Base-by-base conservation (phyloP, 208 protist species). In the Hexamita inflata region DNA sequence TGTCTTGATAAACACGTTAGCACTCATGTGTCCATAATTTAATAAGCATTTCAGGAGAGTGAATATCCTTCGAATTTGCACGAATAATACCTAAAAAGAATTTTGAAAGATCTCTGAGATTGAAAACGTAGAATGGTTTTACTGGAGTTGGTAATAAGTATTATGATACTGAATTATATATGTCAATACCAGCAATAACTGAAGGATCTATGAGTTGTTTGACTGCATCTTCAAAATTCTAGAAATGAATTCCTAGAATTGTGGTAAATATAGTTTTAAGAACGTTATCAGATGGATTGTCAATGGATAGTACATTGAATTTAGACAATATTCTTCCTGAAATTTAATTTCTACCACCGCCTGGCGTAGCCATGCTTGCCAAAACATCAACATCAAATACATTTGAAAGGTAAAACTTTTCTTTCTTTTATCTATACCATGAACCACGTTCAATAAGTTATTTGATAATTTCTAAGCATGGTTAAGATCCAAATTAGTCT, bases 51-150 rank as follows among this genome's bases (percentile, higher is more conserved):
- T 76, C 62, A n/a, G 26, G 64, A 2, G 32, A 42, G 4, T 7
- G 15, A 28, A 45, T 15, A 7, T 70, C 4, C 35, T 70, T 9
- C 7, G 90, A 83, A 74, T 93, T 78, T 11, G 89, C 84, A 57
- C 89, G 83, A 84, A 94, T 89, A 58, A 97, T 84, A 77, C 93
- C 93, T 78, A 94, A 88, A 70, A 93, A 94, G 59, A 96, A 91
- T 45, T 86, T 86, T 7, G 90, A 92, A 11, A 98, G 84, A 74
- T 98, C 93, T 70, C 92, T 87, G 80, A 98, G 85, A 86, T 95
- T 96, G 85, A 98, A 97, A 68, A 96, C 88, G 88, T 98, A 98
- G 82, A 96, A 92, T 82, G 96, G 95, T 84, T 96, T 96, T 73
- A 91, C 88, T 28, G 93, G 92, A 0, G 92, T 96, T 59, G 93